Evolutionary conservation across 495 filamentous ascomycete genomes (phyloP).

Genomic region (Penicillium daleae): DNA sequence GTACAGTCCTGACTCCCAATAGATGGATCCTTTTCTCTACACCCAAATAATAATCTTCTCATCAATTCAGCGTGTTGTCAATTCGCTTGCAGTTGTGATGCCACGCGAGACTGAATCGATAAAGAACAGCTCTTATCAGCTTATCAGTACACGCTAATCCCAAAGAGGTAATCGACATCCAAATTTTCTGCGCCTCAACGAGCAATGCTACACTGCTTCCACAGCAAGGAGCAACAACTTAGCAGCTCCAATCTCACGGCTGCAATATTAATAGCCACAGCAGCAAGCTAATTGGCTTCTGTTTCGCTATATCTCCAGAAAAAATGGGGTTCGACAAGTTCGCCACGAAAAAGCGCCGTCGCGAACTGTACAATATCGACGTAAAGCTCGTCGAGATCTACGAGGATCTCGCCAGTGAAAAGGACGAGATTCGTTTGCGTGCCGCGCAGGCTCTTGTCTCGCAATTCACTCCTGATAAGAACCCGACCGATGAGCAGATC

Average conservation of each 20-base stretch:
- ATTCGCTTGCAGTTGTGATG: neutral
- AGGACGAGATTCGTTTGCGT: constrained; percentile 54
- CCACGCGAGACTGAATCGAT: constrained; percentile 1
- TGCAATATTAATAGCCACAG: constrained; percentile 8
- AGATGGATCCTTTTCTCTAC: no score
- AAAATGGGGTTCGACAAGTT: constrained; percentile 32
- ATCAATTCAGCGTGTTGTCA: neutral
- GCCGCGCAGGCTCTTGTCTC: constrained; percentile 51
- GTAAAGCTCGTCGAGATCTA: constrained; percentile 57
- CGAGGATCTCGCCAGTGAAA: constrained; percentile 57
- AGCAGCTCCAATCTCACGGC: constrained; percentile 20
- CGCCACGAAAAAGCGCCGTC: constrained; percentile 48
- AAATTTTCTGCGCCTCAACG: constrained; percentile 31
- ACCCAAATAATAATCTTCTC: neutral
- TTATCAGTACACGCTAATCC: constrained; percentile 28
- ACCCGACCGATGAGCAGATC: constrained; percentile 45
- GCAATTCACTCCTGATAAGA: constrained; percentile 50
- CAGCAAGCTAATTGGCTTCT: constrained; percentile 7
- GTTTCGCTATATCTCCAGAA: neutral
- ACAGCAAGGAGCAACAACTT: constrained; percentile 24
- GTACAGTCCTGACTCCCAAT: no score
- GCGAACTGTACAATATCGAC: constrained; percentile 51
- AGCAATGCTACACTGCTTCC: constrained; percentile 16
- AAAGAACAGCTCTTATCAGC: constrained; percentile 27
- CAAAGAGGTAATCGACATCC: constrained; percentile 21